Evolutionary conservation across 352 stramenopile species (phyloP).

Genomic region (Phytopythium montanum): DNA sequence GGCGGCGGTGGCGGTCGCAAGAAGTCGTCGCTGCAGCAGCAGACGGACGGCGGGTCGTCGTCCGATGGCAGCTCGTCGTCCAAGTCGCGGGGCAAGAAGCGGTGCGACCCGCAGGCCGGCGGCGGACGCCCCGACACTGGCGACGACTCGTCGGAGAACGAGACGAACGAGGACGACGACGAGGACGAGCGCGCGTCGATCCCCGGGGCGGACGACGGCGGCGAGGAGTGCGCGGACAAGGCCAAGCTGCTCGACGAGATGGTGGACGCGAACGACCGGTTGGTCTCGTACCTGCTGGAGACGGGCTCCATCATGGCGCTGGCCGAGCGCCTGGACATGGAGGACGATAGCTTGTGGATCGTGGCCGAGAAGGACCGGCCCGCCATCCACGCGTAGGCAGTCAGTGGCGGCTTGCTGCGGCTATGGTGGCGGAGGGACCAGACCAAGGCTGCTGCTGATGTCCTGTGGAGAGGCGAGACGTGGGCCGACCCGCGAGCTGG

Average conservation of each 20-base stretch:
- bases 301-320: conserved; percentile 86
- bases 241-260: conserved; percentile 74
- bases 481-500: background rate
- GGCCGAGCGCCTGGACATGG: conserved; percentile 71
- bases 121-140: conserved; percentile 38
- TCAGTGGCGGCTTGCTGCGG: conserved; percentile 5
- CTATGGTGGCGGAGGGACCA: conserved; percentile 1
- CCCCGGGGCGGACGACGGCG: conserved; percentile 26
- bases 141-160: conserved; percentile 63
- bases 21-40: conserved; percentile 26
- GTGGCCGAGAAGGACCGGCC: conserved; percentile 84
- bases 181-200: conserved; percentile 30
- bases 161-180: conserved; percentile 41
- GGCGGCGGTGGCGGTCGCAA: conserved; percentile 18
- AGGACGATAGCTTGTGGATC: conserved; percentile 83
- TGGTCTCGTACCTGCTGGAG: conserved; percentile 84
- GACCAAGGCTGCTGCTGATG: background rate
- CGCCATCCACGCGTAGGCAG: conserved; percentile 62
- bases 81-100: conserved; percentile 23
- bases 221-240: conserved; percentile 55
- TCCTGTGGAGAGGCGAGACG: background rate
- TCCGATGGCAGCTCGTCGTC: conserved; percentile 46
- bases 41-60: conserved; percentile 41
- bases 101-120: conserved; percentile 16
- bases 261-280: conserved; percentile 78